A percentile compares a stretch with the other conserved stretches of the same genome.
These are phyloP conservation scores for Wickerhamomyces bisporus DNA, from an alignment of 805 yeast species.

Conservation along the genomic window DNA sequence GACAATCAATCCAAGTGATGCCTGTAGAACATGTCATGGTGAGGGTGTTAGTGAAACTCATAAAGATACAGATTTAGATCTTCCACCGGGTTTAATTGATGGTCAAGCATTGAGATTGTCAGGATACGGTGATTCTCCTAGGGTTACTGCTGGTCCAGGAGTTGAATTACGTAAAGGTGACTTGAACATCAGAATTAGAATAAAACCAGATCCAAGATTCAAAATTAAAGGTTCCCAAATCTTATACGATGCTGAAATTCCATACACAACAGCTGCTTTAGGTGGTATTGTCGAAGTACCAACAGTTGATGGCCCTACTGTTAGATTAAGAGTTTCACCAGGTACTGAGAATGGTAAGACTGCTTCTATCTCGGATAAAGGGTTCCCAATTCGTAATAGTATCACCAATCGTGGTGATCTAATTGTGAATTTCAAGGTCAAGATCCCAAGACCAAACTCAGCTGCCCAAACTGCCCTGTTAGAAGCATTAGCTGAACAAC, in stretches of 20 bases:
- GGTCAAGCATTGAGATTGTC: slow-evolving; percentile 81
- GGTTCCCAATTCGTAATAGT: slow-evolving; percentile 64
- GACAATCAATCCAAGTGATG: slow-evolving; percentile 56
- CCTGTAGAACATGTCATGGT: slow-evolving; percentile 81
- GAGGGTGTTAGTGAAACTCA: slow-evolving; percentile 71
- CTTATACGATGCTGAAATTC: slow-evolving; percentile 58
- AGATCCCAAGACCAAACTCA: slow-evolving; percentile 67
- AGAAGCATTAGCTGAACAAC: slow-evolving; percentile 92
- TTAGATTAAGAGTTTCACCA: slow-evolving; percentile 74
- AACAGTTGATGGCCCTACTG: slow-evolving; percentile 72
- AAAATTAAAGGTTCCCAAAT: slow-evolving; percentile 63
- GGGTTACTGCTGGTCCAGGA: slow-evolving; percentile 65
- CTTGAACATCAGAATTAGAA: slow-evolving; percentile 74
- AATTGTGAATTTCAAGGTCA: slow-evolving; percentile 67
- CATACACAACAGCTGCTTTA: slow-evolving; percentile 93
- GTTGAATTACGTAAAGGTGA: slow-evolving; percentile 78
- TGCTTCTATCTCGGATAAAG: slow-evolving; percentile 77
- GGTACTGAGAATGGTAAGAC: slow-evolving; percentile 78
- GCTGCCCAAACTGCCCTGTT: slow-evolving; percentile 84
- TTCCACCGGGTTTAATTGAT: slow-evolving; percentile 86
- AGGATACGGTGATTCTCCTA: slow-evolving; percentile 89
- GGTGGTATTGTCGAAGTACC: slow-evolving; percentile 94
- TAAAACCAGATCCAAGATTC: slow-evolving; percentile 69
- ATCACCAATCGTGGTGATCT: slow-evolving; percentile 69
- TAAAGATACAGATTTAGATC: slow-evolving; percentile 71